Conservation (phyloP, 75 land plant species). For the Pinus tabuliformis region DNA sequence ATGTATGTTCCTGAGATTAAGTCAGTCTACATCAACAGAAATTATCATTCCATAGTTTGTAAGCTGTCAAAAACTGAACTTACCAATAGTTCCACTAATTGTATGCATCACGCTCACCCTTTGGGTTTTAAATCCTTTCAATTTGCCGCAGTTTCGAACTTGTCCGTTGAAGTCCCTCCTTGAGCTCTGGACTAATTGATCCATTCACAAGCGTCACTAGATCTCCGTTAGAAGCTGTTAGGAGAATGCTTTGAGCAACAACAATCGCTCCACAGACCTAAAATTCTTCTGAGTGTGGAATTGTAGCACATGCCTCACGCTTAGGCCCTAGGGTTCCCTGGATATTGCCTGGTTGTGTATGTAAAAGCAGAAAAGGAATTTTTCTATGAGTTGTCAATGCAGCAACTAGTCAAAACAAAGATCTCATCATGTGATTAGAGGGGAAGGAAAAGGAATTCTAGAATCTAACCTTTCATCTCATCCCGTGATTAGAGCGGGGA, state of each 20-base stretch:
- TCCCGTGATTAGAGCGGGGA: too few relatives aligned
- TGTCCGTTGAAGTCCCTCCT: slow-evolving; percentile 58
- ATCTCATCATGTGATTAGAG: too few relatives aligned
- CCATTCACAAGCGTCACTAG: slow-evolving; percentile 83
- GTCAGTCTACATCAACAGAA: slow-evolving; percentile 75
- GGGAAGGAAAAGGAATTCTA: too few relatives aligned
- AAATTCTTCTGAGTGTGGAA: too few relatives aligned
- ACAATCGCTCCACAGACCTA: slow-evolving; percentile 86
- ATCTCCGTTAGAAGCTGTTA: slow-evolving; percentile 71
- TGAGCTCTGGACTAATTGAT: slow-evolving; percentile 46
- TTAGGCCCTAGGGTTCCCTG: slow-evolving; percentile 7
- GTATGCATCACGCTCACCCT: slow-evolving; percentile 73
- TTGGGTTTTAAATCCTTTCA: slow-evolving; percentile 72
- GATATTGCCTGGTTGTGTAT: slow-evolving; percentile 23
- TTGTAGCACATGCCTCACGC: slow-evolving; percentile 76
- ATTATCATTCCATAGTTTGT: slow-evolving; percentile 69
- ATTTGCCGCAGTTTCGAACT: slow-evolving; percentile 75
- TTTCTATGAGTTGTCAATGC: background rate
- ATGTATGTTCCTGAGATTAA: slow-evolving; percentile 68
- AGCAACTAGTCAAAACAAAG: background rate
- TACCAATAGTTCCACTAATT: slow-evolving; percentile 86
- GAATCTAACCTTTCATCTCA: too few relatives aligned
- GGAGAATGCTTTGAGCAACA: slow-evolving; percentile 82
- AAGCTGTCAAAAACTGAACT: slow-evolving; percentile 74
- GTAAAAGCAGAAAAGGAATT: background rate